Base-by-base conservation (phyloP, 139 green algal species). In the Chlorella sp. region DNA sequence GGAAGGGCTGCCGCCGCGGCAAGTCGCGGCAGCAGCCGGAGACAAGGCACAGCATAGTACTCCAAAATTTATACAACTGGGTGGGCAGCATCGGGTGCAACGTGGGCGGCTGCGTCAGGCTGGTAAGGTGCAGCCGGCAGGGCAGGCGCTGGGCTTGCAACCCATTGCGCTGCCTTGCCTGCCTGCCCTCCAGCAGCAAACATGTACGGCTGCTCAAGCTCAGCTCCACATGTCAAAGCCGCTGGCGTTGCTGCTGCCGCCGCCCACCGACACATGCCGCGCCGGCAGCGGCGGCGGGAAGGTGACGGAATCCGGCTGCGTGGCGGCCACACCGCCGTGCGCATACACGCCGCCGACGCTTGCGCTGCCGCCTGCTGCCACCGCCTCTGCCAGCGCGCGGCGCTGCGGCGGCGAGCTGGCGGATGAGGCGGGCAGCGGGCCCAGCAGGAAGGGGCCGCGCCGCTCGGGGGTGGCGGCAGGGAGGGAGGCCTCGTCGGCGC, bases 361-460 rank as follows among this genome's bases (percentile, higher is more conserved):
- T 36, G 39, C 30, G 70, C 16, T 11, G 30, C 39, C 25, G 25
- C 34, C 34, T 9, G 32, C 67, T 13, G 34, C 32, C 34, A 34
- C 34, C 67, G 15, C 30, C 69, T 38, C 15, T 47, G 28, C 28
- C 69, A 17, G 21, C 38, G 12, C 15, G 11, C 44, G 26, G 25
- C 15, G 72, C 18, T 63, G 72, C 47, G 30, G 55, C 74, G 51
- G 51, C 44, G 44, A 51, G 44, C 44, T 51, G 44, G 44, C 44
- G 44, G 44, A 6, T 51, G 44, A 51, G 44, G 7, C 44, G 9
- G 44, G 44, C 7, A 51, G 44, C 44, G 44, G 44, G 51, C 47
- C 32, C n/a, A 64, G 56, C 57, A 82, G 75, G 51, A 82, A 56
- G 75, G 63, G n/a, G 64, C 4, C 57, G 26, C 57, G 63, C 20